phyloP scores from a whole-genome alignment of 176 grass and related monocot genomes.

The Avena insularis region DNA sequence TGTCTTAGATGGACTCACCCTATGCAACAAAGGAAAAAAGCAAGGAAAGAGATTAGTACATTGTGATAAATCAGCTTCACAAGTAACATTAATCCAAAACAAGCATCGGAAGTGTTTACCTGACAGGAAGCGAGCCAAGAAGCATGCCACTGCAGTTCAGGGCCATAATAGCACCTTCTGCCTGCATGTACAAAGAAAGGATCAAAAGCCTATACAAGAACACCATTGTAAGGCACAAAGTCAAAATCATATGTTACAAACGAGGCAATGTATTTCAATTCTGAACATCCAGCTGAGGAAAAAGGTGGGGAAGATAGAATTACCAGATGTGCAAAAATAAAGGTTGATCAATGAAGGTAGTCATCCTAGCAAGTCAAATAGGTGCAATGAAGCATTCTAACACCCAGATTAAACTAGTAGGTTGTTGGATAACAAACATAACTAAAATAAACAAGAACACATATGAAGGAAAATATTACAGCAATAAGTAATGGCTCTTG shows the following conservation, averaged over 20 bases:
- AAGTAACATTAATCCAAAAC: neutral
- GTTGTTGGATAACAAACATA: neutral
- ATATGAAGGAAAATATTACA: neutral
- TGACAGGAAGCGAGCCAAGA: conserved; percentile 80
- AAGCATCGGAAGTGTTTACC: conserved; percentile 47
- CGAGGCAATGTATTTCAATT: neutral
- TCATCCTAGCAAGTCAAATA: neutral
- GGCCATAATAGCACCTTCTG: conserved; percentile 89
- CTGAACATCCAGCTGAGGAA: neutral
- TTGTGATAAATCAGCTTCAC: neutral
- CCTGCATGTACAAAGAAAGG: conserved; percentile 54
- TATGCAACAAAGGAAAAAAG: conserved; percentile 15
- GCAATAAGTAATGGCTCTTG: neutral
- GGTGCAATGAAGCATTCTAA: neutral
- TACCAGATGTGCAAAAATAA: neutral
- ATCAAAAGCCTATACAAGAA: conserved; percentile 23
- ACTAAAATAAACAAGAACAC: neutral
- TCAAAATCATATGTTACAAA: neutral
- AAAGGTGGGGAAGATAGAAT: neutral
- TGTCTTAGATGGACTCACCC: conserved; percentile 97
- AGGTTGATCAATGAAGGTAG: neutral
- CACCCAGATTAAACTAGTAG: neutral
- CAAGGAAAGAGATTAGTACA: neutral
- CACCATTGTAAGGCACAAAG: neutral
- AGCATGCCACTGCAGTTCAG: conserved; percentile 81